These are phyloP conservation scores for Carex kokanica DNA, from an alignment of 176 grass and related monocot species.

Conservation along the genomic window DNA sequence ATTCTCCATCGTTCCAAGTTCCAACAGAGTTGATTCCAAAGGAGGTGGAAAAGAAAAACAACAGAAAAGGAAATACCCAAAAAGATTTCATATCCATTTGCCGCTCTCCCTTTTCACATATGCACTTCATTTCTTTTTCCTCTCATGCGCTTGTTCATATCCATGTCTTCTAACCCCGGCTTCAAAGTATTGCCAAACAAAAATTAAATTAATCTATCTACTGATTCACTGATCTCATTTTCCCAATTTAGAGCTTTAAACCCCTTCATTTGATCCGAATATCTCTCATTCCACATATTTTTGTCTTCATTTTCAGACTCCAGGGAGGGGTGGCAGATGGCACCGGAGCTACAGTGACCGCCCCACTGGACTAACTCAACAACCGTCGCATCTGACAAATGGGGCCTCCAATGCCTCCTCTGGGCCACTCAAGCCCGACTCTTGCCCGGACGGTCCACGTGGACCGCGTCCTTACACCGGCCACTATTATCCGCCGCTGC, in stretches of 20 bases:
- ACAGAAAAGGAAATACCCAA: neutral
- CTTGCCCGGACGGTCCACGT: neutral
- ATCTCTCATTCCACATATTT: neutral
- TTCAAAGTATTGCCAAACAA: slow-evolving; percentile 4
- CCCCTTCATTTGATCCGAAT: neutral
- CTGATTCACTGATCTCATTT: slow-evolving; percentile 2
- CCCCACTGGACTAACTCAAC: neutral
- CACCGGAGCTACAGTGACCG: slow-evolving; percentile 1
- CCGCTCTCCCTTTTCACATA: neutral
- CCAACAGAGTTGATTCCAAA: neutral
- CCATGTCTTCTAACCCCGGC: slow-evolving; percentile 4
- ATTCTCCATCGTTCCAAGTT: neutral
- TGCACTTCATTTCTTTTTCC: neutral
- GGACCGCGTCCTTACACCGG: slow-evolving; percentile 7
- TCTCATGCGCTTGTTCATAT: slow-evolving; percentile 23
- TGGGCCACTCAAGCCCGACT: neutral
- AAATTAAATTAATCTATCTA: neutral
- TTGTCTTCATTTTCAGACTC: slow-evolving; percentile 6
- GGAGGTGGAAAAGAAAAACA: neutral
- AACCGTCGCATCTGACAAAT: neutral
- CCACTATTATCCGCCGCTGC: neutral
- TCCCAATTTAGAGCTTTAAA: neutral
- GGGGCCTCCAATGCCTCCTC: neutral
- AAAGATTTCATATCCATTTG: neutral
- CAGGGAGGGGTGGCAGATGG: neutral